These are phyloP conservation scores for Myxozyma melibiosi DNA, from an alignment of 805 yeast species.

Conservation along the genomic window DNA sequence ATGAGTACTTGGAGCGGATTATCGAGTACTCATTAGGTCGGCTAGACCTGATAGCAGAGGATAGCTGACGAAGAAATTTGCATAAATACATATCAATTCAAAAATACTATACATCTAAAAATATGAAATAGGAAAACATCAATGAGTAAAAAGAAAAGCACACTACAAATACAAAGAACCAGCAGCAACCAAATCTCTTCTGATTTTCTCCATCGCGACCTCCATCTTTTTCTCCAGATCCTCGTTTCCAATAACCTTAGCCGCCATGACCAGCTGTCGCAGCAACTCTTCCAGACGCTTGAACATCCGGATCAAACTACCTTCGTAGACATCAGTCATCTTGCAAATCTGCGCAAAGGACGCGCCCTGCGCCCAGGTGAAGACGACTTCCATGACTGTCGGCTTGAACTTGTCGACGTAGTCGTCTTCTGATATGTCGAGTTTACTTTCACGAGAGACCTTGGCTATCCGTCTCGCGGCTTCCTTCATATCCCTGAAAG, in stretches of 20 bases:
- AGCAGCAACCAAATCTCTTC: slow-evolving; percentile 88
- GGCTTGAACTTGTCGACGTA: slow-evolving; percentile 89
- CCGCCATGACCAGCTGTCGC: slow-evolving; percentile 86
- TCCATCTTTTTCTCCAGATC: slow-evolving; percentile 88
- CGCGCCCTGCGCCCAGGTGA: slow-evolving; percentile 96
- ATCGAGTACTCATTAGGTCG: slow-evolving; percentile 5
- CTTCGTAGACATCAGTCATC: slow-evolving; percentile 98
- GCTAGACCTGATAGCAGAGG: neutral
- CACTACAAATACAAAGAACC: slow-evolving; percentile 78
- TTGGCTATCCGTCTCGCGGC: slow-evolving; percentile 92
- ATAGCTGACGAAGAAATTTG: neutral
- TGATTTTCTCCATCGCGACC: slow-evolving; percentile 78
- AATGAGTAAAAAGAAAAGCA: slow-evolving; percentile 1
- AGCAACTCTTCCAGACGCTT: slow-evolving; percentile 91
- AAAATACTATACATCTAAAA: neutral
- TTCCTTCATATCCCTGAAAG: slow-evolving; percentile 81
- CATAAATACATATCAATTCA: neutral
- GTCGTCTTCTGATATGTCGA: slow-evolving; percentile 87
- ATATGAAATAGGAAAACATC: neutral
- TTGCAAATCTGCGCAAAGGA: slow-evolving; percentile 95
- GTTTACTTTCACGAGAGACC: slow-evolving; percentile 82
- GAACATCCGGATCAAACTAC: slow-evolving; percentile 91
- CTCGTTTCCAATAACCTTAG: slow-evolving; percentile 90
- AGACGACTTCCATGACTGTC: slow-evolving; percentile 95
- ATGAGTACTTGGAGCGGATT: slow-evolving; percentile 14